Conservation (phyloP, 441 rosid genomes). For the Euphorbia schlechtendalii region DNA sequence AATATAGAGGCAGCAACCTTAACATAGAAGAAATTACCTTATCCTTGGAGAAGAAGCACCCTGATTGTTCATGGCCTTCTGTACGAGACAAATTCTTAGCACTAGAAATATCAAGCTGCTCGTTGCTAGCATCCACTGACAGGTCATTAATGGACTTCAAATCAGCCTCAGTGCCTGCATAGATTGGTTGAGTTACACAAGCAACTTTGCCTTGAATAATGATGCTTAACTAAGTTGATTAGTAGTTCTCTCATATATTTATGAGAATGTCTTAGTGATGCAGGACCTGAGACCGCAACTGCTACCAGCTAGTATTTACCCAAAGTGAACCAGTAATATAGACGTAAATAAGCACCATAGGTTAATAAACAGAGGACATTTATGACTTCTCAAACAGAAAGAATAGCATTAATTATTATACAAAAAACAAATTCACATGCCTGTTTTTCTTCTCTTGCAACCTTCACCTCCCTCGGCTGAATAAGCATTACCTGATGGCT, state of each 20-base stretch:
- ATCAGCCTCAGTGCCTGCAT: conserved; percentile 35
- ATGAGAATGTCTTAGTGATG: background rate
- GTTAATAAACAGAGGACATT: background rate
- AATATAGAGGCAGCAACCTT: background rate
- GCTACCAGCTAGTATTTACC: background rate
- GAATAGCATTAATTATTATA: background rate
- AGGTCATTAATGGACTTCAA: conserved; percentile 25
- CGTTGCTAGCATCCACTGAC: conserved; percentile 14
- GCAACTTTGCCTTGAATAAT: background rate
- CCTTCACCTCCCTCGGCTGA: conserved; percentile 32
- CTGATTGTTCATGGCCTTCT: conserved; percentile 31
- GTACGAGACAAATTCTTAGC: conserved; percentile 19
- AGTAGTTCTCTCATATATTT: background rate
- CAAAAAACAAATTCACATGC: conserved; percentile 27
- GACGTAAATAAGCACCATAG: background rate
- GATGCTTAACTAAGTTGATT: background rate
- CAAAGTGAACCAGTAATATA: background rate
- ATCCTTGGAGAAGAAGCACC: conserved; percentile 28
- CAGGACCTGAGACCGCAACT: background rate
- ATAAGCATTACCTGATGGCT: conserved; percentile 28
- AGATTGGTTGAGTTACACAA: conserved; percentile 11
- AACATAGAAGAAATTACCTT: conserved; percentile 38
- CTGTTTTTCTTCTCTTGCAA: conserved; percentile 69
- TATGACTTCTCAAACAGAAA: conserved; percentile 8
- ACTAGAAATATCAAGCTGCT: conserved; percentile 1